Conservation (phyloP, 176 grass and related monocot species). For the Areca catechu region DNA sequence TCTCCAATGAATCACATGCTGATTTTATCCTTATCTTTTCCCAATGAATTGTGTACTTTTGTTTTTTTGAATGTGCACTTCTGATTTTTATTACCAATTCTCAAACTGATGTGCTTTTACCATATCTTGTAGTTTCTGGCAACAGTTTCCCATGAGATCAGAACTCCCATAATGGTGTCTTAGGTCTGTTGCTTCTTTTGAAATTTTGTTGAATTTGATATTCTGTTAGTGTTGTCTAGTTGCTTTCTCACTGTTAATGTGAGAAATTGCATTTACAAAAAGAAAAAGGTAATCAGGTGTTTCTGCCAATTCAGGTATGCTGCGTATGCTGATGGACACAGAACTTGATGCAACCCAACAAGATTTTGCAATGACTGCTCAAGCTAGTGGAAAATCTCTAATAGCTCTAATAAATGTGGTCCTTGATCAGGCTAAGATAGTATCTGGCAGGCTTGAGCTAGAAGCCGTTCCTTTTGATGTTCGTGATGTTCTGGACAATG, state of each 20-base stretch:
- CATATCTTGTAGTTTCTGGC: conserved; percentile 67
- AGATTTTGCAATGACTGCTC: conserved; percentile 76
- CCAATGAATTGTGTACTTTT: background rate
- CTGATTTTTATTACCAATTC: background rate
- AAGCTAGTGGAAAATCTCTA: conserved; percentile 56
- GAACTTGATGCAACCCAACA: conserved; percentile 72
- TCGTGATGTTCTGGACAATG: conserved; percentile 69
- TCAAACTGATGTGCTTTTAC: conserved; percentile 26
- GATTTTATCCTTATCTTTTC: no score
- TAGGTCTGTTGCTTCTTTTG: conserved; percentile 40
- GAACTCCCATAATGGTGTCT: conserved; percentile 84
- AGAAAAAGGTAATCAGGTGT: background rate
- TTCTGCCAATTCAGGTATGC: conserved; percentile 47
- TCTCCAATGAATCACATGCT: no score
- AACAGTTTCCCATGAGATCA: conserved; percentile 82
- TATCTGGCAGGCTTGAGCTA: conserved; percentile 68
- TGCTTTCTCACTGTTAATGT: conserved; percentile 1
- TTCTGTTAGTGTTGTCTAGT: conserved; percentile 1
- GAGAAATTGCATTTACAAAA: background rate
- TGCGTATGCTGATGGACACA: conserved; percentile 82
- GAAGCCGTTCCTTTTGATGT: conserved; percentile 67
- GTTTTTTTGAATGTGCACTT: background rate
- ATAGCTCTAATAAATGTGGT: conserved; percentile 85
- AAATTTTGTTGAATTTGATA: conserved; percentile 3
- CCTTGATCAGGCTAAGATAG: conserved; percentile 80